These are phyloP conservation scores for Setaria viridis DNA, from an alignment of 202 grass and related monocot species.

Conservation along the genomic window DNA sequence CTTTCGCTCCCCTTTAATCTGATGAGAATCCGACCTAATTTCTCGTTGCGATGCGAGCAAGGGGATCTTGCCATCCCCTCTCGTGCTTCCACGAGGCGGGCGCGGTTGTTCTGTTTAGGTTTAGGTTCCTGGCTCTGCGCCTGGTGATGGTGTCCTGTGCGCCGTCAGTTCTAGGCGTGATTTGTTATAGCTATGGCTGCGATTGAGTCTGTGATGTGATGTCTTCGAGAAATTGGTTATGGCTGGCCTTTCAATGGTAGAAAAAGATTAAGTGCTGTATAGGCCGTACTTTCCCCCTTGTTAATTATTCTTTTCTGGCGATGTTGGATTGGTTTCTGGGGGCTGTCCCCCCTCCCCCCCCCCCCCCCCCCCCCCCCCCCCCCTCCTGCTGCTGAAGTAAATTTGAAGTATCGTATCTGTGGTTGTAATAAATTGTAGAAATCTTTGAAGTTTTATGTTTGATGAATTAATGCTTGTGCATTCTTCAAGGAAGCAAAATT, in stretches of 20 bases:
- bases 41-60: constrained; percentile 1
- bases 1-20: not conserved
- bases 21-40: constrained; percentile 13
- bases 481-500: not conserved
- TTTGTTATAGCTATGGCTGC: not conserved
- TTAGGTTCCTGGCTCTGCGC: not conserved
- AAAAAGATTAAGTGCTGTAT: not conserved
- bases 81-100: not conserved
- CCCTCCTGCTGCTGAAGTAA: not conserved
- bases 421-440: not conserved
- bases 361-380: too few species aligned
- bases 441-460: not conserved
- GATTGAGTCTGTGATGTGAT: not conserved
- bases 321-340: too few species aligned
- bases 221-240: not conserved
- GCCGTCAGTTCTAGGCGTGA: not conserved
- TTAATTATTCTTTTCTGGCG: not conserved
- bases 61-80: not conserved
- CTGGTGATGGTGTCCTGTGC: not conserved
- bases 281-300: not conserved
- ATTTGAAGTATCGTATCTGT: not conserved
- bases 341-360: too few species aligned
- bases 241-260: not conserved
- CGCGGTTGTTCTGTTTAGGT: not conserved
- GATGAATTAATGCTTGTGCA: not conserved